Evolutionary conservation across 2,329 filamentous ascomycete species (phyloP), one percentile per base, ranked within the genome.

Genomic region (Exophiala alcalophila): DNA sequence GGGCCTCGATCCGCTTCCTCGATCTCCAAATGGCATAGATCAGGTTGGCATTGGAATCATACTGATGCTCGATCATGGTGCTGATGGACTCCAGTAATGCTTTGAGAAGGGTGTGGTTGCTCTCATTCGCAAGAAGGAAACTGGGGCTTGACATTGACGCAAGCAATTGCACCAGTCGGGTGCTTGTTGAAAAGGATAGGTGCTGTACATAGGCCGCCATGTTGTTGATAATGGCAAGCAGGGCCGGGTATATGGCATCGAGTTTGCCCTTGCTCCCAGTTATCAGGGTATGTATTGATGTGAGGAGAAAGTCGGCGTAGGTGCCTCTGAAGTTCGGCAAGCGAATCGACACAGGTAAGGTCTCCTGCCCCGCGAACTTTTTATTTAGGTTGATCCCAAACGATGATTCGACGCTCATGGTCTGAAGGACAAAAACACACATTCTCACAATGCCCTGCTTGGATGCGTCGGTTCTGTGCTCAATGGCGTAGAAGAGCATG

Each of bases 361-460:
- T 90, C 40, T 96, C 89, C 62, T 96, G 91, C 1, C 82, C 85
- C 50, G 89, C 83, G 56, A 98, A 97, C 11, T 73, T 76, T 65
- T 88, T 90, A 66, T 96, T 97, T 36, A 98, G 73, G 57, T 88
- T 91, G 59, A 84, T 79, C 20, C 89, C 91, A 65, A 97, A 97
- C 50, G 85, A 89, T 42, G 84, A 78, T 65, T 97, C 92, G 2
- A 94, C 89, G 58, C 91, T 97, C 59, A 98, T 70, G 0, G 92
- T 97, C 65, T 98, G 92, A 27, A 98, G 69, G 29, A 97, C 76
- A 63, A 98, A 97, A n/a, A 94, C 83, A 65, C 92, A 96, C 89
- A 97, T 96, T 41, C 92, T 80, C 18, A 97, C 87, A 1, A 96
- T 76, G 1, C 92, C 92, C 64, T 96, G 90, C 62, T 91, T 94